These are phyloP conservation scores for Cladosporium velox DNA, from an alignment of 2,329 filamentous ascomycete species.

Conservation along the genomic window DNA sequence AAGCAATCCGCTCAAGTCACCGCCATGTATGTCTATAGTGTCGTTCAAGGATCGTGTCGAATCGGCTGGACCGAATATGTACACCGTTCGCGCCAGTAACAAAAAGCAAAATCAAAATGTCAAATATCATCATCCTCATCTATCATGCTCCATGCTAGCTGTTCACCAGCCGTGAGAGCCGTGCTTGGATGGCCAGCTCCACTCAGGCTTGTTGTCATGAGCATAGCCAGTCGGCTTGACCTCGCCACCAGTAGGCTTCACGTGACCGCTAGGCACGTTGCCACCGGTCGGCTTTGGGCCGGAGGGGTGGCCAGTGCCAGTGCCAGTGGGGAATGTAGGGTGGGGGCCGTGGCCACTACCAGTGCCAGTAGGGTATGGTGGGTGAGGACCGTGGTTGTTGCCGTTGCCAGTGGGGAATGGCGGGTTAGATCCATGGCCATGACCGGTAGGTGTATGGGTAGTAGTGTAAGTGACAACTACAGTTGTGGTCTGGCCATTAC, in stretches of 20 bases:
- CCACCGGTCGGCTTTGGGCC: conserved; percentile 2
- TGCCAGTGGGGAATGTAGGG: conserved; percentile 11
- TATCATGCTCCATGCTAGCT: not conserved
- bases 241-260: conserved; percentile 11
- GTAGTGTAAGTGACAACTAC: conserved; percentile 18
- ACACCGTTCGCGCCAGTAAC: not conserved
- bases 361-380: not conserved
- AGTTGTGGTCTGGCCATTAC: conserved; percentile 20
- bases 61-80: conserved; percentile 6
- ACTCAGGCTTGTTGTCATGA: conserved; percentile 11
- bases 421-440: not conserved
- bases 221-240: conserved; percentile 8
- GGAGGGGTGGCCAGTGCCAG: not conserved
- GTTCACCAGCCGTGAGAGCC: conserved; percentile 15
- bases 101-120: not conserved
- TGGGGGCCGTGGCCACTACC: not conserved
- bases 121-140: not conserved
- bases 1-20: not conserved
- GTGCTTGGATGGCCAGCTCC: conserved; percentile 17
- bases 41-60: conserved; percentile 13
- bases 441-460: not conserved
- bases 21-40: conserved; percentile 11
- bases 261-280: conserved; percentile 7
- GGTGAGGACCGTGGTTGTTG: not conserved
- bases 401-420: conserved; percentile 5